Conservation (phyloP, 108 stramenopile species). For the Nannochloropsis gaditana region DNA sequence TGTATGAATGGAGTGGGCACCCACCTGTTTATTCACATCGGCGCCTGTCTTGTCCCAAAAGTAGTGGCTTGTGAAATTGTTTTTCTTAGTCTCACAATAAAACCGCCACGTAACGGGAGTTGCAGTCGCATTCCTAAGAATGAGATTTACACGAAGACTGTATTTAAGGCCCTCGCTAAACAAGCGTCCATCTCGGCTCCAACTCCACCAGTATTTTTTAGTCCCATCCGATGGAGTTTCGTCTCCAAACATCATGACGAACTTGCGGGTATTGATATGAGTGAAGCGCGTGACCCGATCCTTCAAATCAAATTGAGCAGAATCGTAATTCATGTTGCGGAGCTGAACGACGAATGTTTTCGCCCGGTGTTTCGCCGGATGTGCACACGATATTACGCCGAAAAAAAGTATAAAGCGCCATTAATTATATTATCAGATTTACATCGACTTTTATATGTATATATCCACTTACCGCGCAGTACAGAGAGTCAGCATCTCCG, state of each 20-base stretch:
- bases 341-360: too few species aligned
- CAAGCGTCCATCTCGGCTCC: not conserved
- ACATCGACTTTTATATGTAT: too few species aligned
- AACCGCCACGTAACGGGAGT: not conserved
- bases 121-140: not conserved
- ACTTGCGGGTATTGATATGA: not conserved
- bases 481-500: not conserved
- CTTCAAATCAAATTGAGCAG: not conserved
- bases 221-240: not conserved
- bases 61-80: slow-evolving; percentile 6
- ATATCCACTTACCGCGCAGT: not conserved
- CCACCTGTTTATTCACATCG: too few species aligned
- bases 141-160: not conserved
- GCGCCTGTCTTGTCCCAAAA: not conserved
- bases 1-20: too few species aligned
- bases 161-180: not conserved
- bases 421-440: too few species aligned
- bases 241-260: not conserved
- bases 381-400: too few species aligned
- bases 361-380: too few species aligned
- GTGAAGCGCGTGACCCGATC: not conserved
- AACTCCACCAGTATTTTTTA: not conserved
- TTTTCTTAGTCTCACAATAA: not conserved
- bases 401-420: too few species aligned
- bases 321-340: not conserved